A percentile compares a stretch with the other conserved stretches of the same genome.
Evolutionary conservation across 2,329 filamentous ascomycete species (phyloP).

Genomic region (Arthroderma sp.): DNA sequence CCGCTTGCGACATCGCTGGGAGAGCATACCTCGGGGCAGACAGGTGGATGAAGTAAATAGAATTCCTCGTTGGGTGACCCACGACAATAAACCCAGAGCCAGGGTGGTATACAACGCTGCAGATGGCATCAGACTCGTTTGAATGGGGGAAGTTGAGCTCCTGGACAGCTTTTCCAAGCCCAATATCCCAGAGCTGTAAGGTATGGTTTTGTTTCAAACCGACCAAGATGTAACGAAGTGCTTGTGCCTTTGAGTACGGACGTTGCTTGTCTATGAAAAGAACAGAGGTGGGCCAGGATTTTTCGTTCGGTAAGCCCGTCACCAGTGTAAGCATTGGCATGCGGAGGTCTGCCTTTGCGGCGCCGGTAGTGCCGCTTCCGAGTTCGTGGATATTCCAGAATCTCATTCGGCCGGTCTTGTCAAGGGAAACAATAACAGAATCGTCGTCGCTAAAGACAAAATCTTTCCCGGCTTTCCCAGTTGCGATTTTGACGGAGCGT

Average conservation of each 20-base stretch:
- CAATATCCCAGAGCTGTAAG: constrained; percentile 95
- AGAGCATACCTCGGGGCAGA: constrained; percentile 89
- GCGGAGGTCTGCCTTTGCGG: constrained; percentile 54
- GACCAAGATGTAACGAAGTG: constrained; percentile 87
- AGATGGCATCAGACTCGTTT: constrained; percentile 94
- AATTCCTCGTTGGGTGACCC: constrained; percentile 92
- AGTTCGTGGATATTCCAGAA: constrained; percentile 95
- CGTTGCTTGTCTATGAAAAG: constrained; percentile 92
- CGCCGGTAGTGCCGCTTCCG: constrained; percentile 37
- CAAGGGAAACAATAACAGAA: constrained; percentile 81
- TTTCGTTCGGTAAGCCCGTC: constrained; percentile 76
- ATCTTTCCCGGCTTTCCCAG: constrained; percentile 95
- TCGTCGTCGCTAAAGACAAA: constrained; percentile 97
- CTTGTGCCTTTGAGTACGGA: constrained; percentile 78
- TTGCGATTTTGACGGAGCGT: constrained; percentile 83
- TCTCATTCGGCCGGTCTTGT: constrained; percentile 91
- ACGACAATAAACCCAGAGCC: constrained; percentile 86
- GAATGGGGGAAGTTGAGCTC: constrained; percentile 93
- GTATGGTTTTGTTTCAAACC: constrained; percentile 99
- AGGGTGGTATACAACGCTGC: constrained; percentile 89
- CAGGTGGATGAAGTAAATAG: constrained; percentile 90
- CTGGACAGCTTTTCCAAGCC: constrained; percentile 86
- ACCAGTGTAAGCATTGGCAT: constrained; percentile 75
- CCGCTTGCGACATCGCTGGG: constrained; percentile 66
- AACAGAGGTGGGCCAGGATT: constrained; percentile 93